phyloP scores from a whole-genome alignment of 2,329 filamentous ascomycete genomes.

The Hypocrella siamensis region DNA sequence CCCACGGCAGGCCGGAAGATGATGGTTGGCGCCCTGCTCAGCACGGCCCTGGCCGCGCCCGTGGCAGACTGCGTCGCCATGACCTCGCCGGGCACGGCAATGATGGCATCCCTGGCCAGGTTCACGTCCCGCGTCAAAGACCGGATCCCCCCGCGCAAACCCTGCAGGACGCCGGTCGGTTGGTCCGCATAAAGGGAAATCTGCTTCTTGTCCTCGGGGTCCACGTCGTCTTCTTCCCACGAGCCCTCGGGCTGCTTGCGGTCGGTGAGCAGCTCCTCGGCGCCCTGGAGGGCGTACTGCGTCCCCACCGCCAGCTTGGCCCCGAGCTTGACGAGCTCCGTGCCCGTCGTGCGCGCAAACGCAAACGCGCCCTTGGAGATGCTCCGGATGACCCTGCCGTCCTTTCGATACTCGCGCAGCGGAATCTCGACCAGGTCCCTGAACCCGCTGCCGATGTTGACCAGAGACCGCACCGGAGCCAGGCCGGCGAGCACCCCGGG shows the following conservation, averaged over 20 bases:
- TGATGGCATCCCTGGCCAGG: conserved; percentile 75
- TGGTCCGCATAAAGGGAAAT: conserved; percentile 91
- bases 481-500: conserved; percentile 78
- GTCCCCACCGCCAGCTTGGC: conserved; percentile 92
- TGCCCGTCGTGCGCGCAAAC: conserved; percentile 87
- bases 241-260: conserved; percentile 20
- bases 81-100: conserved; percentile 83
- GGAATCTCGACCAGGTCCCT: conserved; percentile 78
- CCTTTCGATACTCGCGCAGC: conserved; percentile 83
- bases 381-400: conserved; percentile 80
- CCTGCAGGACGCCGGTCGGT: conserved; percentile 75
- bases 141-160: conserved; percentile 66
- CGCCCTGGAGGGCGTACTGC: conserved; percentile 79
- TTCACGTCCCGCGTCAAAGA: conserved; percentile 79
- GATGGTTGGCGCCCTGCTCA: conserved; percentile 77
- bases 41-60: conserved; percentile 64
- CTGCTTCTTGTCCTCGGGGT: conserved; percentile 57
- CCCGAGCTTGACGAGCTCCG: conserved; percentile 83
- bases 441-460: conserved; percentile 80
- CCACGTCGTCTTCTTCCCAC: conserved; percentile 45
- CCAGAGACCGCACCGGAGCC: conserved; percentile 75
- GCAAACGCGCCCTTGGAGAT: conserved; percentile 80
- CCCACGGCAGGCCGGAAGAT: conserved; percentile 84
- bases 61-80: conserved; percentile 73
- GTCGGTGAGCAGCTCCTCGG: conserved; percentile 59